These are phyloP conservation scores for Paramarasmius palmivorus DNA, from an alignment of 1,284 basidiomycete genomes.

Conservation along the genomic window DNA sequence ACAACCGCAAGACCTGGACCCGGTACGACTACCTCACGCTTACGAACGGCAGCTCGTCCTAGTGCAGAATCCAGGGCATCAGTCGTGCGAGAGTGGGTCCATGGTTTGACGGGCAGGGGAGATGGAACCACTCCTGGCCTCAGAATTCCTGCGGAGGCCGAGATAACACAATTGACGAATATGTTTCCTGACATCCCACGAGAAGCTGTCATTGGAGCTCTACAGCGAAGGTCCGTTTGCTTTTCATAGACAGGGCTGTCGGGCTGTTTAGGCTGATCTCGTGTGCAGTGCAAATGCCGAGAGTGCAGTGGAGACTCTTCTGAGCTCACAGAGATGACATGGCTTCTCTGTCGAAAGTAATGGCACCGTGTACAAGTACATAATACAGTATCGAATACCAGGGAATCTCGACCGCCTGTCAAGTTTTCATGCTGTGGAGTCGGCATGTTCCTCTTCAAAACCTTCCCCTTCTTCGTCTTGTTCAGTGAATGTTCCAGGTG, in stretches of 20 bases:
- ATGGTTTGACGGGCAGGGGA: slow-evolving; percentile 9
- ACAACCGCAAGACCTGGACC: slow-evolving; percentile 9
- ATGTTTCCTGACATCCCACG: slow-evolving; percentile 85
- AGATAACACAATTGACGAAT: slow-evolving; percentile 69
- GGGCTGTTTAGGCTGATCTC: slow-evolving; percentile 9
- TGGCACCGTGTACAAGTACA: background rate
- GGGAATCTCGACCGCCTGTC: background rate
- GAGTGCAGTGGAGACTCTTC: slow-evolving; percentile 78
- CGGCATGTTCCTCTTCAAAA: slow-evolving; percentile 25
- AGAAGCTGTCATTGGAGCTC: slow-evolving; percentile 73
- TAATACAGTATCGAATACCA: background rate
- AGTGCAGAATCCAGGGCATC: slow-evolving; percentile 8
- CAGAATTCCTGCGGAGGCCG: slow-evolving; percentile 70
- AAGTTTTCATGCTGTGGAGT: background rate
- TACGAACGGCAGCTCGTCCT: slow-evolving; percentile 6
- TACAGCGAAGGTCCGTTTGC: slow-evolving; percentile 75
- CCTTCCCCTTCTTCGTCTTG: slow-evolving; percentile 45
- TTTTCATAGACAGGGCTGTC: slow-evolving; percentile 13
- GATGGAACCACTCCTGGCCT: slow-evolving; percentile 38
- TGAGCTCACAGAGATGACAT: slow-evolving; percentile 44
- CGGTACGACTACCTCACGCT: slow-evolving; percentile 4
- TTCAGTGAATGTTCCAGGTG: slow-evolving; percentile 79
- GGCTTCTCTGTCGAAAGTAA: background rate
- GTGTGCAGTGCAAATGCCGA: slow-evolving; percentile 68
- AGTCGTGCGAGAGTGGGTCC: slow-evolving; percentile 13